A percentile compares a stretch with the other conserved stretches of the same genome.
Evolutionary conservation across 768 basidiomycete genomes (phyloP).

Genomic region (Crepidotus variabilis): DNA sequence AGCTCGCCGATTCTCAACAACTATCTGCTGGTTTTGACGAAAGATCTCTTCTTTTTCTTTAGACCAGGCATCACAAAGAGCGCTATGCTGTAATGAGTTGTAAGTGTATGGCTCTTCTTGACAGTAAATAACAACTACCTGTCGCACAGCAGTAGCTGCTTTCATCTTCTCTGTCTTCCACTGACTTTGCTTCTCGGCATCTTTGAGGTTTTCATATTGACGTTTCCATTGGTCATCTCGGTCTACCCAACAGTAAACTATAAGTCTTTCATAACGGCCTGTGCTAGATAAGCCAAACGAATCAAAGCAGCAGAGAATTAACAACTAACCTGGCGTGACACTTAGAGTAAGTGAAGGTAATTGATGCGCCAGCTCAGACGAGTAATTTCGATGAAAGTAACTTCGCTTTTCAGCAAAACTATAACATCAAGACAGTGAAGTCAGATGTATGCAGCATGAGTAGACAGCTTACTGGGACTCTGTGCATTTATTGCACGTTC

Average conservation of each 20-base stretch:
- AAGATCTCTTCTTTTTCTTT: background rate
- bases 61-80: background rate
- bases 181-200: too few relatives aligned
- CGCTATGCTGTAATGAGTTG: constrained; percentile 2
- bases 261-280: background rate
- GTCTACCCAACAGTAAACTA: background rate
- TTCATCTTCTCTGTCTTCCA: background rate
- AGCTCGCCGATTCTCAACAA: background rate
- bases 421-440: background rate
- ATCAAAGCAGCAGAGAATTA: background rate
- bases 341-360: background rate
- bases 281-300: background rate
- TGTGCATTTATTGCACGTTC: constrained; percentile 2
- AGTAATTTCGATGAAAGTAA: background rate
- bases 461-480: background rate
- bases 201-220: too few relatives aligned
- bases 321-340: background rate
- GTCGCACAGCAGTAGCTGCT: background rate
- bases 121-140: background rate
- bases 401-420: background rate
- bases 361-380: background rate
- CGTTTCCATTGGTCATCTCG: too few relatives aligned
- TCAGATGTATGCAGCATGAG: background rate
- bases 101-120: background rate
- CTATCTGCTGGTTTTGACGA: background rate